Conservation (phyloP, 2,329 filamentous ascomycete species). For the Lasiodiplodia citricola region DNA sequence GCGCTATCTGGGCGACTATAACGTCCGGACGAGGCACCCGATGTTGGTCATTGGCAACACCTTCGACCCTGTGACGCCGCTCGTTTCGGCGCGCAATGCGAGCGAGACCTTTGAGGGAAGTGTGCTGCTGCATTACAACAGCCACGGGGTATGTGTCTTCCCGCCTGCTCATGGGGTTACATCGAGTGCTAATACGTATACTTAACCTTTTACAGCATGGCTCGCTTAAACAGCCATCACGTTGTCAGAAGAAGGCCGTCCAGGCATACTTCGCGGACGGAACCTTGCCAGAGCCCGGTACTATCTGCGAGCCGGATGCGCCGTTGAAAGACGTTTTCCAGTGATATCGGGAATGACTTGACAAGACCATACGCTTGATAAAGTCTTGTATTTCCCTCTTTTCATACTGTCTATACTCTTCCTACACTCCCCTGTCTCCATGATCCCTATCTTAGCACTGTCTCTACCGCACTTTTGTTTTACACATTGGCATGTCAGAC, state of each 20-base stretch:
- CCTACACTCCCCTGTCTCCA: too few relatives aligned
- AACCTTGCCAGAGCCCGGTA: conserved; percentile 27
- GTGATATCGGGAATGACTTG: too few relatives aligned
- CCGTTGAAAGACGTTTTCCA: not conserved
- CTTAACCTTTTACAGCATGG: conserved; percentile 23
- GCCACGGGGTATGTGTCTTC: conserved; percentile 32
- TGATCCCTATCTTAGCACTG: too few relatives aligned
- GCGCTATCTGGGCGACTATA: conserved; percentile 37
- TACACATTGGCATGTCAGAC: too few relatives aligned
- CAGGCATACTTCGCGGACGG: conserved; percentile 28
- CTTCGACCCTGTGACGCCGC: conserved; percentile 9
- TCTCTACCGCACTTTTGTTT: too few relatives aligned
- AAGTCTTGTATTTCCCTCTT: too few relatives aligned
- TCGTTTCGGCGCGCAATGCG: conserved; percentile 44
- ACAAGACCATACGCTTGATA: too few relatives aligned
- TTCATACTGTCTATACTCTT: too few relatives aligned
- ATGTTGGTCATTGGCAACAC: not conserved
- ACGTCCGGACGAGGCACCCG: conserved; percentile 27
- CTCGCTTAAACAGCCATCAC: not conserved
- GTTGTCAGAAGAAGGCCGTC: conserved; percentile 28
- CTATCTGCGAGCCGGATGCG: conserved; percentile 26
- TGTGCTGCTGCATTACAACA: conserved; percentile 51
- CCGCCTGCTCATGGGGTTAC: not conserved
- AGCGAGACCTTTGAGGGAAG: conserved; percentile 50
- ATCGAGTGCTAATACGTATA: not conserved